Base-by-base conservation (phyloP, 2,329 filamentous ascomycete species). In the Phialocephala subalpina region DNA sequence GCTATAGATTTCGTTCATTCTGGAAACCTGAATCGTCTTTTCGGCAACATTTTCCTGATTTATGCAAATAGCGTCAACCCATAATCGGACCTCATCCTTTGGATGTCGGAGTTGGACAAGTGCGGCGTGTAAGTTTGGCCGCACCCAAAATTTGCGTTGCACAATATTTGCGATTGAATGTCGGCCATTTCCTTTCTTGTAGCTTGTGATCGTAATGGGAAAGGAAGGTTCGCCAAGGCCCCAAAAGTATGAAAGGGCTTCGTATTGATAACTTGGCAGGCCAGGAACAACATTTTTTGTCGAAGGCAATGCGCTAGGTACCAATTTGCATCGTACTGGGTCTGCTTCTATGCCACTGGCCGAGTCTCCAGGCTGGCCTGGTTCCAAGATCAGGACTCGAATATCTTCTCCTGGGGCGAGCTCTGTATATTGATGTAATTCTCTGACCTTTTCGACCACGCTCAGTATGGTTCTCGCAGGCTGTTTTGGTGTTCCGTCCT, bases 31-130 rank as follows among this genome's bases (percentile, higher is more conserved):
- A 1, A 33, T 33, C 1, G 47, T 29, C 18, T 57, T 63, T n/a
- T 70, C 64, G 0, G 20, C n/a, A 5, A 40, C 25, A 35, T 66
- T 55, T 7, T 49, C 25, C 27, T 71, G 65, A 16, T 69, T 52
- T 35, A 71, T 69, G 27, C 65, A 71, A 9, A 71, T 25, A 12
- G 63, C 62, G 56, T 69, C 67, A 4, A 61, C 60, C 60, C 64
- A 71, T 14, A 69, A 29, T 5, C 18, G 3, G 3, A 57, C 33
- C 27, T 33, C 27, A 9, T 36, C 18, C 6, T 57, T 27, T 25
- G 16, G 8, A n/a, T 57, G 3, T 20, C 53, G n/a, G 3, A 57
- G 16, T 25, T 29, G 25, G 8, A n/a, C 18, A n/a, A 57, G 27
- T 11, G 53, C 33, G 3, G 36, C 27, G n/a, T 40, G 11, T 9